Percentiles rank a stretch among this genome's conserved stretches.
phyloP scores from a whole-genome alignment of 108 stramenopile genomes.

The Cyclotella cryptica region DNA sequence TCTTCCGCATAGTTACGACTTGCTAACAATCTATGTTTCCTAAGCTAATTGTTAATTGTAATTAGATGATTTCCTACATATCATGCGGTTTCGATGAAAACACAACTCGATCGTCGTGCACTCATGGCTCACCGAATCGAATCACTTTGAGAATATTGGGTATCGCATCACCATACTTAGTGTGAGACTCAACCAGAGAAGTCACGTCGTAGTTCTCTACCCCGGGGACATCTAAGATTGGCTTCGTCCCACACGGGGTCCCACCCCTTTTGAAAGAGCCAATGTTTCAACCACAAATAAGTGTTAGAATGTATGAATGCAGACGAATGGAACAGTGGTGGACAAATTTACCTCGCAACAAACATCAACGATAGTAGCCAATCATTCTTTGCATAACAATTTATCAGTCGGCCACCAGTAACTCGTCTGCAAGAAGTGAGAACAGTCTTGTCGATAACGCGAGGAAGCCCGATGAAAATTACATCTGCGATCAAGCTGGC shows the following conservation, averaged over 20 bases:
- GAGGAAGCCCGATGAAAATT: constrained; percentile 73
- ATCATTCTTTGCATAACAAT: constrained; percentile 84
- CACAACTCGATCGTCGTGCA: neutral
- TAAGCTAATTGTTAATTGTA: no score
- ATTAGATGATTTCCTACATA: no score
- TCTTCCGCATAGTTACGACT: constrained; percentile 30
- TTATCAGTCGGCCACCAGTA: constrained; percentile 87
- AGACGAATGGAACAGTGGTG: neutral
- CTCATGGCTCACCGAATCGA: constrained; percentile 49
- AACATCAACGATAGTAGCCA: constrained; percentile 81
- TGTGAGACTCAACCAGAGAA: constrained; percentile 57
- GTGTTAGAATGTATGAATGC: neutral
- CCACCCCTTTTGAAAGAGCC: constrained; percentile 25
- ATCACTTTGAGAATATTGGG: constrained; percentile 61
- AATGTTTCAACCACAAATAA: neutral
- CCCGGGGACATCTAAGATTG: constrained; percentile 49
- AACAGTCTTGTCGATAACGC: constrained; percentile 42
- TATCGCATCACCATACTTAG: constrained; percentile 57
- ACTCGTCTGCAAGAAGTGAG: constrained; percentile 71
- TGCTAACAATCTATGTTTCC: neutral
- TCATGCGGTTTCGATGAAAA: no score
- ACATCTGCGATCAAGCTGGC: constrained; percentile 86
- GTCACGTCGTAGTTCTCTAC: constrained; percentile 72
- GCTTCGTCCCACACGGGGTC: constrained; percentile 45
- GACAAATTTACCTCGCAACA: constrained; percentile 40